A percentile compares a stretch with the other conserved stretches of the same genome.
Conservation (phyloP, 495 filamentous ascomycete species). For the Cercophora newfieldiana region DNA sequence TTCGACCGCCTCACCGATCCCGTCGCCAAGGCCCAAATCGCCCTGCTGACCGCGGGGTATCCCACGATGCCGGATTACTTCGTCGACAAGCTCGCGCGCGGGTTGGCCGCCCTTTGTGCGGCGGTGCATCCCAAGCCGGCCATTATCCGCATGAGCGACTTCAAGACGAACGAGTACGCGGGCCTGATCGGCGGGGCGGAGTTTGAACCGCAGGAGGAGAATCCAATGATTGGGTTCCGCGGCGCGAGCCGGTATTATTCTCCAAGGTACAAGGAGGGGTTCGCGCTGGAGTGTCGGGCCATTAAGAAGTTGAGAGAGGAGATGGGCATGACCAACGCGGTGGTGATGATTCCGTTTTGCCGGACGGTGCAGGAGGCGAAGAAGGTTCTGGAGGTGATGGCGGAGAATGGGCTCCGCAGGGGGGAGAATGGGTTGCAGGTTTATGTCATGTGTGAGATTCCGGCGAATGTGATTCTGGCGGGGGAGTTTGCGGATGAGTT, state of each 20-base stretch:
- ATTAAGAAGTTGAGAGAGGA: constrained; percentile 39
- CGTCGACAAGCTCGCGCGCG: constrained; percentile 39
- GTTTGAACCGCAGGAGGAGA: constrained; percentile 40
- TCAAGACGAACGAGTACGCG: constrained; percentile 46
- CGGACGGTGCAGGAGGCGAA: constrained; percentile 37
- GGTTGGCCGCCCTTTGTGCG: constrained; percentile 39
- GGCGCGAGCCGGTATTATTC: constrained; percentile 44
- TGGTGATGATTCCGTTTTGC: constrained; percentile 45
- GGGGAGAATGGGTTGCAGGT: constrained; percentile 38
- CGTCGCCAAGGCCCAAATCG: constrained; percentile 33
- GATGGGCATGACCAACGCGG: constrained; percentile 40
- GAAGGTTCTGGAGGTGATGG: constrained; percentile 36
- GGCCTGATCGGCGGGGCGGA: constrained; percentile 39
- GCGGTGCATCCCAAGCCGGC: constrained; percentile 35
- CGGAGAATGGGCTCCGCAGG: constrained; percentile 33
- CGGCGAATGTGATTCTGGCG: constrained; percentile 41
- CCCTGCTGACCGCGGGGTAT: constrained; percentile 33
- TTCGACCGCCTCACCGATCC: constrained; percentile 30
- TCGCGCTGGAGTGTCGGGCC: constrained; percentile 41
- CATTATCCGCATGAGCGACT: constrained; percentile 42
- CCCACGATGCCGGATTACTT: constrained; percentile 39
- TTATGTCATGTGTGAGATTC: constrained; percentile 45
- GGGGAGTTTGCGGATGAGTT: constrained; percentile 33
- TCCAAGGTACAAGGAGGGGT: constrained; percentile 38
- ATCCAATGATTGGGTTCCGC: constrained; percentile 43